These are phyloP conservation scores for Termitomyces sp. DNA, from an alignment of 768 basidiomycete species.

Conservation along the genomic window DNA sequence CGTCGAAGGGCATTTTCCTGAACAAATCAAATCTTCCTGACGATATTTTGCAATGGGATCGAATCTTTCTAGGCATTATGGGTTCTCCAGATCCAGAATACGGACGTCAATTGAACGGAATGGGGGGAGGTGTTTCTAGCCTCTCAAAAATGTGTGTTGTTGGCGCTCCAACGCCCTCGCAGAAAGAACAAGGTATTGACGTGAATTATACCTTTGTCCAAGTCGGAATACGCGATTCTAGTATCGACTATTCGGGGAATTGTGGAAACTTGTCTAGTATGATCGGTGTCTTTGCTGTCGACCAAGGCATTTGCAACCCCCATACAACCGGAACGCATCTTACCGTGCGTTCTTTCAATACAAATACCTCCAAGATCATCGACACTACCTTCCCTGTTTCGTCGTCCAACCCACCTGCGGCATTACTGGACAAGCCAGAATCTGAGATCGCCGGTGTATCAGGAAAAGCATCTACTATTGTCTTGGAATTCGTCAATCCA, in stretches of 20 bases:
- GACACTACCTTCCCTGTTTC: constrained; percentile 65
- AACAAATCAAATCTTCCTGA: constrained; percentile 47
- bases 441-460: constrained; percentile 64
- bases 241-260: constrained; percentile 66
- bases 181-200: constrained; percentile 41
- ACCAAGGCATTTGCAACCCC: constrained; percentile 49
- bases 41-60: constrained; percentile 46
- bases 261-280: constrained; percentile 74
- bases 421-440: constrained; percentile 46
- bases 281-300: constrained; percentile 69
- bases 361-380: constrained; percentile 66
- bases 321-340: constrained; percentile 20
- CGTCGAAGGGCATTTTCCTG: constrained; percentile 74
- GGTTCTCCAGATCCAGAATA: constrained; percentile 73
- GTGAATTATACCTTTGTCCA: constrained; percentile 72
- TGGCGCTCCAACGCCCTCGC: constrained; percentile 38
- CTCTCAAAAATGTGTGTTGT: constrained; percentile 74
- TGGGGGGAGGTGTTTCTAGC: constrained; percentile 76
- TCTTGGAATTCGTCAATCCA: constrained; percentile 62
- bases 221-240: constrained; percentile 52
- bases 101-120: constrained; percentile 71
- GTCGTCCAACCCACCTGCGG: constrained; percentile 14
- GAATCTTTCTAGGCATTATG: constrained; percentile 69
- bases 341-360: constrained; percentile 62
- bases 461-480: constrained; percentile 58